phyloP scores from a whole-genome alignment of 768 basidiomycete genomes.

The Mycena polygramma region DNA sequence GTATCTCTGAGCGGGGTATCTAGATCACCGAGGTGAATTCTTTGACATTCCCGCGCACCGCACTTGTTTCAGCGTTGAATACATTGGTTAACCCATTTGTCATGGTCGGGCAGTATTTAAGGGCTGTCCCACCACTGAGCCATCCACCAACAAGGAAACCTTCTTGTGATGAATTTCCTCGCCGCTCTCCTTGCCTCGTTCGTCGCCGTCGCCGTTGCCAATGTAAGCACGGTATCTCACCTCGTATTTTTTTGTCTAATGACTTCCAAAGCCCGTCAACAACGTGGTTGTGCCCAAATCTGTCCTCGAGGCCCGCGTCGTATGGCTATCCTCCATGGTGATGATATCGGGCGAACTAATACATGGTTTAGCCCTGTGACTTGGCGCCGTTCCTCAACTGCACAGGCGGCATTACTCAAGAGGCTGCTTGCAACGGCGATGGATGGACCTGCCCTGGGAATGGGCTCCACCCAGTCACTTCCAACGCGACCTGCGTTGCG shows the following conservation, averaged over 20 bases:
- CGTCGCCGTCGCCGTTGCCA: constrained; percentile 24
- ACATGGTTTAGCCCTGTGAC: neutral
- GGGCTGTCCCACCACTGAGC: too few relatives aligned
- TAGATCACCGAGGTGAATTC: too few relatives aligned
- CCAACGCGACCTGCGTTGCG: constrained; percentile 5
- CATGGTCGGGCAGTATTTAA: neutral
- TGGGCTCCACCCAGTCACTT: constrained; percentile 15
- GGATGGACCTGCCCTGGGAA: constrained; percentile 3
- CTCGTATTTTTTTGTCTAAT: too few relatives aligned
- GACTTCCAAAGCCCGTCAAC: too few relatives aligned
- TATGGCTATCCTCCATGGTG: too few relatives aligned
- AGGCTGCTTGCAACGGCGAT: constrained; percentile 5
- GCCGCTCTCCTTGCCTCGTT: constrained; percentile 13
- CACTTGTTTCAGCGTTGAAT: neutral
- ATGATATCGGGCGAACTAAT: too few relatives aligned
- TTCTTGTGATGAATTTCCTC: constrained; percentile 20
- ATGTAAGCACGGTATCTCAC: too few relatives aligned
- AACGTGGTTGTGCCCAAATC: too few relatives aligned
- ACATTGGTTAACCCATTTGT: constrained; percentile 38
- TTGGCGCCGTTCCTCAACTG: constrained; percentile 20
- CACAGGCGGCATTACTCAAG: constrained; percentile 21
- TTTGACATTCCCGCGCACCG: too few relatives aligned
- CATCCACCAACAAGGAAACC: neutral
- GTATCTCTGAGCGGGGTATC: too few relatives aligned
- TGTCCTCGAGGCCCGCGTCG: too few relatives aligned